These are phyloP conservation scores for Leccinum olivaceopallidum DNA, from an alignment of 768 basidiomycete genomes.

Conservation along the genomic window DNA sequence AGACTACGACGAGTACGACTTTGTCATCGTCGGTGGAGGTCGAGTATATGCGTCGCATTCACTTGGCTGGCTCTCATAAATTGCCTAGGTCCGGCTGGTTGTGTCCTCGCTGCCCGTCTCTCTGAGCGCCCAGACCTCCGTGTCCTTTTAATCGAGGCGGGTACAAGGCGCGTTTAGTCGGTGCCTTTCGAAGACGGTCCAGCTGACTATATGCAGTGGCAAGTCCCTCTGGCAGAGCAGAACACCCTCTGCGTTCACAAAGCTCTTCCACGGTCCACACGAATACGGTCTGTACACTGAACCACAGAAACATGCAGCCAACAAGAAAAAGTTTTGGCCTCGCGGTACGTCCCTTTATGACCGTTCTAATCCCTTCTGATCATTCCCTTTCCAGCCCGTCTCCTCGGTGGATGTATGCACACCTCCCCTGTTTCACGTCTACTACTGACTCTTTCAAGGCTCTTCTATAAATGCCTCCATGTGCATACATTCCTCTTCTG, in stretches of 20 bases:
- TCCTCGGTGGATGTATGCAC: constrained; percentile 71
- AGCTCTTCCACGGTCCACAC: constrained; percentile 46
- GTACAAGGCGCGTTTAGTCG: constrained; percentile 45
- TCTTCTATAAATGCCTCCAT: constrained; percentile 65
- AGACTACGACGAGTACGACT: constrained; percentile 42
- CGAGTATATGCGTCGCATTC: background rate
- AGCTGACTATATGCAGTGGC: constrained; percentile 38
- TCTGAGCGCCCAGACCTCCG: constrained; percentile 37
- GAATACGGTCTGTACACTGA: constrained; percentile 59
- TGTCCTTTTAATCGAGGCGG: constrained; percentile 41
- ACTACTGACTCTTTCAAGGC: constrained; percentile 34
- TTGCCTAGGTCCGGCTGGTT: constrained; percentile 44
- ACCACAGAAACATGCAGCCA: constrained; percentile 50
- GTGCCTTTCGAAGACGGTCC: rapidly evolving
- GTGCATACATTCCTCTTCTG: constrained; percentile 22
- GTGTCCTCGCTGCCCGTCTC: constrained; percentile 45
- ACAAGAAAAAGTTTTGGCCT: constrained; percentile 58
- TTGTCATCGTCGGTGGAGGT: constrained; percentile 60
- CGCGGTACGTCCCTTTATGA: constrained; percentile 46
- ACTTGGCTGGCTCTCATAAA: background rate
- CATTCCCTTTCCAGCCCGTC: constrained; percentile 42
- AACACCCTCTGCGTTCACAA: constrained; percentile 44
- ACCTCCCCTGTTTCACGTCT: background rate
- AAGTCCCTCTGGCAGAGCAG: constrained; percentile 40
- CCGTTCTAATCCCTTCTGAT: background rate